Evolutionary conservation across 164 flowering plant genomes (phyloP).

Genomic region (Protea cynaroides): DNA sequence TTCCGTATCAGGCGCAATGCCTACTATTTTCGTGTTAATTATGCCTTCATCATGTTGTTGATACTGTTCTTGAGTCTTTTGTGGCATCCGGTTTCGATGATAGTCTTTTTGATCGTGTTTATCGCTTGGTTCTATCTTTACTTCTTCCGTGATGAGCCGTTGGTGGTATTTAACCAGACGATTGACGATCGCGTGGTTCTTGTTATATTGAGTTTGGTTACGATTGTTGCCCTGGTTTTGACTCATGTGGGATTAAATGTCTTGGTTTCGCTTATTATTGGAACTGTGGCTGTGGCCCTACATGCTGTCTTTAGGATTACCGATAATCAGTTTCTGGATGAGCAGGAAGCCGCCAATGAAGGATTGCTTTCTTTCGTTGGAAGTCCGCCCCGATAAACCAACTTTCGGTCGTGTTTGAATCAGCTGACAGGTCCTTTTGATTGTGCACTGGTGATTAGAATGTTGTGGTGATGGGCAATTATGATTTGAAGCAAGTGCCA

Average conservation of each 20-base stretch:
- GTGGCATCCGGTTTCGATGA: slow-evolving; percentile 52
- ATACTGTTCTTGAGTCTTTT: slow-evolving; percentile 50
- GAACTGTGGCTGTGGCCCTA: slow-evolving; percentile 30
- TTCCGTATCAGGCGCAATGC: slow-evolving; percentile 48
- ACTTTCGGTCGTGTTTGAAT: slow-evolving; percentile 2
- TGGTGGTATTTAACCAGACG: slow-evolving; percentile 27
- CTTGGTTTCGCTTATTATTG: slow-evolving; percentile 31
- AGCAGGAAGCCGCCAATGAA: slow-evolving; percentile 19
- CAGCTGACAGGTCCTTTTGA: background rate
- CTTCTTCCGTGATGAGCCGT: slow-evolving; percentile 47
- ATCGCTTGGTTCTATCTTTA: slow-evolving; percentile 56
- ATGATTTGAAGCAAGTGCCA: background rate
- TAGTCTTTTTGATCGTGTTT: slow-evolving; percentile 42
- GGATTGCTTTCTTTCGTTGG: slow-evolving; percentile 36
- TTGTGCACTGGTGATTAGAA: background rate
- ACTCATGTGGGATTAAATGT: slow-evolving; percentile 50
- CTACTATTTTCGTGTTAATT: slow-evolving; percentile 49
- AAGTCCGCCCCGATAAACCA: slow-evolving; percentile 8
- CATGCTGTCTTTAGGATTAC: slow-evolving; percentile 56
- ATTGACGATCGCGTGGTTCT: slow-evolving; percentile 46
- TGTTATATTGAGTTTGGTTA: slow-evolving; percentile 26
- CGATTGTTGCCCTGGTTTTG: slow-evolving; percentile 35
- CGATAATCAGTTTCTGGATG: slow-evolving; percentile 34
- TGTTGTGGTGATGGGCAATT: background rate
- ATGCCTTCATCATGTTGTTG: slow-evolving; percentile 35